phyloP scores from a whole-genome alignment of 169 alveolate species.

The Perkinsus marinus region DNA sequence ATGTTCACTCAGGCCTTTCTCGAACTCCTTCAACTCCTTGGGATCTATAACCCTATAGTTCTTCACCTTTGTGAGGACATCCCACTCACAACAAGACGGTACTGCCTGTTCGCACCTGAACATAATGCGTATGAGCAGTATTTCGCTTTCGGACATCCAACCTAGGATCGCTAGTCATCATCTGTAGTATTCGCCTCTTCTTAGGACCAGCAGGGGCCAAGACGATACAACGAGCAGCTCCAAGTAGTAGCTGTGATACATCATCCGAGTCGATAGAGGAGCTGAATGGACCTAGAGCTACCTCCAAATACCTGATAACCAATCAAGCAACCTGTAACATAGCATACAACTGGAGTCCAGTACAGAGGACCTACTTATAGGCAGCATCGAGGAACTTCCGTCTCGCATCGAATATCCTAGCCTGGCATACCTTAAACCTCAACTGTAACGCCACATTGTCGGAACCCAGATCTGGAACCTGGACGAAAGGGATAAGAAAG shows the following conservation, averaged over 20 bases:
- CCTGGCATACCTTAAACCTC: slow-evolving; percentile 40
- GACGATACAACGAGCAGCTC: slow-evolving; percentile 43
- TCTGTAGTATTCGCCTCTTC: slow-evolving; percentile 33
- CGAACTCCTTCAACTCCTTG: slow-evolving; percentile 32
- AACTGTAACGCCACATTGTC: slow-evolving; percentile 16
- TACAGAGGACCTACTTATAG: slow-evolving; percentile 19
- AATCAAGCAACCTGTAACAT: too few relatives aligned
- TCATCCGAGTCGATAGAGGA: slow-evolving; percentile 27
- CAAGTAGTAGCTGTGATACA: slow-evolving; percentile 18
- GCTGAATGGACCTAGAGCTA: background rate
- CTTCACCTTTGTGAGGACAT: slow-evolving; percentile 36
- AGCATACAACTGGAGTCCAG: background rate
- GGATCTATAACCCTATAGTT: slow-evolving; percentile 35
- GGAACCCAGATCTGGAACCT: background rate
- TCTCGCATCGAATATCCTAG: slow-evolving; percentile 40
- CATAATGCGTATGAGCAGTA: background rate
- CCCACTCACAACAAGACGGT: slow-evolving; percentile 29
- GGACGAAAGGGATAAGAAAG: background rate
- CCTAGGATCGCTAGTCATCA: background rate
- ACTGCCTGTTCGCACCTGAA: slow-evolving; percentile 37
- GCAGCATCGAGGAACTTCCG: slow-evolving; percentile 45
- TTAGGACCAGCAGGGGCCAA: slow-evolving; percentile 49
- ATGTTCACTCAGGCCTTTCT: slow-evolving; percentile 32
- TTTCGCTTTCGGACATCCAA: background rate
- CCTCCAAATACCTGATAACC: background rate